Base-by-base conservation (phyloP, 2,329 filamentous ascomycete species). In the Apiospora malaysiana region DNA sequence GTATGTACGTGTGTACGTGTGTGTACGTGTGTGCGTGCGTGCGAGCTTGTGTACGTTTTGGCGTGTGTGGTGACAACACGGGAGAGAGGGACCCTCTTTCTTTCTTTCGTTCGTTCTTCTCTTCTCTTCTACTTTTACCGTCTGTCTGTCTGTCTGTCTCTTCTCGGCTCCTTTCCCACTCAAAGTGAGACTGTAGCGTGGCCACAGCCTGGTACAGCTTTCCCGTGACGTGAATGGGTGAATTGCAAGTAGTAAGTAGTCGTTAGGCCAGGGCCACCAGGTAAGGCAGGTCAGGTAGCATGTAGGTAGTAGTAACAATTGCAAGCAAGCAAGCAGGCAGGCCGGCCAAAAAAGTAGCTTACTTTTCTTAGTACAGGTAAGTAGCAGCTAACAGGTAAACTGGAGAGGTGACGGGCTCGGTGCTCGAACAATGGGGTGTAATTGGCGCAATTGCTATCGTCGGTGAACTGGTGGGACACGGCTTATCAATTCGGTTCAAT, bases 401-500 rank as follows among this genome's bases (percentile, higher is more conserved):
- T 63, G 56, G 56, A 63, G 56, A 63, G 56, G 51, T 37, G 56
- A 63, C 56, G 32, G 56, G 56, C 56, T 63, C 32, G 56, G 56
- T 32, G 56, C 56, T 63, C 56, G 56, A 40, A 32, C 37, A 63
- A n/a, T 63, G 37, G 32, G 32, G 56, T 40, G 32, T 63, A 63
- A 63, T 63, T 63, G 56, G 56, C 56, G 56, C 56, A 63, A 40
- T 63, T 32, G 18, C 56, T 63, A 63, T 63, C 56, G 56, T 63
- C 56, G 56, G 56, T 63, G 56, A 63, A 63, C 56, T 63, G 56
- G 56, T 63, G 56, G 56, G 56, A 63, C 56, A 63, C 56, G 56
- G 56, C 56, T 63, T 63, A 63, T 63, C 56, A 63, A 63, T 63
- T 63, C 56, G 56, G 56, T 40, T 23, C 56, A 63, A 63, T 63